Percentiles rank a stretch among this genome's conserved stretches.
Evolutionary conservation across 257 asterid species (phyloP).

Genomic region (Penstemon eatonii): DNA sequence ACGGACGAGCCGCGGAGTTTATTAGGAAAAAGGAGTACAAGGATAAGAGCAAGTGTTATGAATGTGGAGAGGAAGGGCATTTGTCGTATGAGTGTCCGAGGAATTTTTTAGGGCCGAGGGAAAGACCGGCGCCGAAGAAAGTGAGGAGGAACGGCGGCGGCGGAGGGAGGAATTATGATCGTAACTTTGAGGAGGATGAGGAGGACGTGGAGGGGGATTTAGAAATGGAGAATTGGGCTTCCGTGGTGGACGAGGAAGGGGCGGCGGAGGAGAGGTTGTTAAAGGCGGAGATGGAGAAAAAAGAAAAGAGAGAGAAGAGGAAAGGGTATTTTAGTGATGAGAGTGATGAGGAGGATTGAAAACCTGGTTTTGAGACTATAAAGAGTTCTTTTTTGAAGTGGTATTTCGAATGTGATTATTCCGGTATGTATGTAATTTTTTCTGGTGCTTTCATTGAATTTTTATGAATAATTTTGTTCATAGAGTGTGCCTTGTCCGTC

Average conservation of each 20-base stretch:
- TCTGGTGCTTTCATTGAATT: no score
- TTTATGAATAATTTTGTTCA: no score
- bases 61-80: slow-evolving; percentile 94
- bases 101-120: slow-evolving; percentile 77
- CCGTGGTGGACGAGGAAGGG: slow-evolving; percentile 73
- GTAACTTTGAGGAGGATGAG: slow-evolving; percentile 39
- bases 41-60: slow-evolving; percentile 95
- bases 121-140: slow-evolving; percentile 77
- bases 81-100: slow-evolving; percentile 88
- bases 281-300: slow-evolving; percentile 34
- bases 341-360: slow-evolving; percentile 82
- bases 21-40: slow-evolving; percentile 75
- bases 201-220: slow-evolving; percentile 50
- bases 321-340: slow-evolving; percentile 93
- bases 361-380: no score
- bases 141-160: slow-evolving; percentile 52
- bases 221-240: slow-evolving; percentile 88
- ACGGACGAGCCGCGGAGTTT: slow-evolving; percentile 92
- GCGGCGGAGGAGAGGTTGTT: slow-evolving; percentile 71
- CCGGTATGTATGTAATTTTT: no score
- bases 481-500: no score
- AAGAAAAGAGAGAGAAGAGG: slow-evolving; percentile 60
- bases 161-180: slow-evolving; percentile 30
- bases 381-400: no score
- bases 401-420: no score